Conservation (phyloP, 192 early-diverging fungal species). For the Mortierella alpina region DNA sequence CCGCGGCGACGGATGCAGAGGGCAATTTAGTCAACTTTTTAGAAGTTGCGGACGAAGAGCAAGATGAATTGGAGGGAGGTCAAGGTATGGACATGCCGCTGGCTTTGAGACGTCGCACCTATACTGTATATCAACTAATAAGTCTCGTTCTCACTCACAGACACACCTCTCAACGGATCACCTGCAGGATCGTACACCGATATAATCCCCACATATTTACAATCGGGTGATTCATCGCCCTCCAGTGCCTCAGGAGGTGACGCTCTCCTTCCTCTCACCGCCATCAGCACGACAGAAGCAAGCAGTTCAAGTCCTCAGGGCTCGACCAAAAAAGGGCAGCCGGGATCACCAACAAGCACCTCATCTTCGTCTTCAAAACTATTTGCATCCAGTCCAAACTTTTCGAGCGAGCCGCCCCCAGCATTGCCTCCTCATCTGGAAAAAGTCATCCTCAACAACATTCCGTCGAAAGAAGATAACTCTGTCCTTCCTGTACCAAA, state of each 20-base stretch:
- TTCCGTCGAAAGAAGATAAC: constrained; percentile 81
- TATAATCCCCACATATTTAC: constrained; percentile 39
- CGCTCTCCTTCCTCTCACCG: constrained; percentile 28
- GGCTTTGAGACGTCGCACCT: no score
- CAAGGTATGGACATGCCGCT: constrained; percentile 9
- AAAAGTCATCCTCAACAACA: constrained; percentile 89
- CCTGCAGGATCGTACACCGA: constrained; percentile 47
- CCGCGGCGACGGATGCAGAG: constrained; percentile 91
- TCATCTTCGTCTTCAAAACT: constrained; percentile 21
- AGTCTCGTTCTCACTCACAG: constrained; percentile 3
- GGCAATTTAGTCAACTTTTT: constrained; percentile 97
- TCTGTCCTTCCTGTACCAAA: constrained; percentile 86
- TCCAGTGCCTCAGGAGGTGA: constrained; percentile 50
- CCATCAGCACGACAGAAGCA: constrained; percentile 52
- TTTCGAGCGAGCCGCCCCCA: constrained; percentile 74
- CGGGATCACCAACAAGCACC: constrained; percentile 46
- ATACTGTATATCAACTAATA: background rate
- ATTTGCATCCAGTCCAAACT: constrained; percentile 12
- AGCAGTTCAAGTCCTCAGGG: constrained; percentile 30
- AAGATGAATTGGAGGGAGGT: constrained; percentile 64
- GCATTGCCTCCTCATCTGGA: constrained; percentile 92
- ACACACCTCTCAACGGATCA: constrained; percentile 45
- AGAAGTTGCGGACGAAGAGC: constrained; percentile 82
- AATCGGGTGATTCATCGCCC: constrained; percentile 50
- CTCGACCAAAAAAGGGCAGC: constrained; percentile 23